Evolutionary conservation across 768 basidiomycete genomes (phyloP), one percentile per base, ranked within the genome.

Genomic region (Xanthoconium purpureum): DNA sequence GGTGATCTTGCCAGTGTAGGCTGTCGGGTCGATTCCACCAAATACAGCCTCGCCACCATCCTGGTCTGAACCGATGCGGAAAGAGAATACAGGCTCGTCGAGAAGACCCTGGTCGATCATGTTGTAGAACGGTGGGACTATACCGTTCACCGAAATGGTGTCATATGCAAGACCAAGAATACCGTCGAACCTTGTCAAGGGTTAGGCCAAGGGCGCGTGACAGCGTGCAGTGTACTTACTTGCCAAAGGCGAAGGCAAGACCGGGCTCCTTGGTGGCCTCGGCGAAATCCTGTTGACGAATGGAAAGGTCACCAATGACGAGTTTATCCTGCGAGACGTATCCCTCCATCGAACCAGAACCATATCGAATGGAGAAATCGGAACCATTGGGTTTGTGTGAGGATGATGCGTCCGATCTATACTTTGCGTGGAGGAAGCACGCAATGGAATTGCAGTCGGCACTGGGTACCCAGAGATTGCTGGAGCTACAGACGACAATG

Each of bases 251-350:
- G 70, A 99, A 99, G 6, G 95, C 88, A 47, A 99, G 85, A 44
- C 97, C 97, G 20, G 97, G 97, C 70, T 98, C 96, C 73, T 93
- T 91, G 56, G 85, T 88, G 2, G 95, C 93, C 76, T 98, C 97
- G 11, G 94, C 96, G 65, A 99, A 99, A 67, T 94, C 88, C 70
- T 91, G 90, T 13, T 74, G 58, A 64, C 76, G 78, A 71, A 99
- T 81, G 29, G 71, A 71, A 45, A 99, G 70, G 70, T 97, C 97
- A 38, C 93, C 94, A 57, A 99, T 94, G 9, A 71, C 70, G 48
- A 98, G 74, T 5, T 67, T 69, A 65, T 99, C 97, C 56, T 84
- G 84, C 12, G 94, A 98, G 52, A 98, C 88, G 69, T 89, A 94
- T 54, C 97, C 97, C 70, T 97, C 88, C 86, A 99, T 93, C 2